Base-by-base conservation (phyloP, 345 rosid species). In the Euphorbia lathyris region DNA sequence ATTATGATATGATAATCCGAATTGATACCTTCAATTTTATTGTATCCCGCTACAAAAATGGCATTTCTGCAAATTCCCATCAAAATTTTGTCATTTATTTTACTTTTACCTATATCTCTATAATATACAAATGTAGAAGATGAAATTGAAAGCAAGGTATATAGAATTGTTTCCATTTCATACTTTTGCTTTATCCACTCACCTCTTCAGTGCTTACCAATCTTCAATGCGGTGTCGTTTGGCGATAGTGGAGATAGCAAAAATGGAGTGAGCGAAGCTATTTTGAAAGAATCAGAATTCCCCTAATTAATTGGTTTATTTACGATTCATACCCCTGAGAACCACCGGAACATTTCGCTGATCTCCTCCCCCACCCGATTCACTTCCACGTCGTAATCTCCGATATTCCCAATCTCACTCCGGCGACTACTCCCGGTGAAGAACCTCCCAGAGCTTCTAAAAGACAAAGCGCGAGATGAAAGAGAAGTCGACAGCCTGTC, bases 271-370 rank as follows among this genome's bases (percentile, higher is more conserved):
- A 22, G n/a, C 34, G 30, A 48, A 26, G 12, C 8, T 59, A 34
- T 12, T 5, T 13, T 34, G 22, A 11, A 14, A 6, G 42, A 38
- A 42, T 27, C 62, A 16, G 4, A 40, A 27, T 25, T 38, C 19
- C 61, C 63, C 38, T 26, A 14, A 17, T 9, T 23, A 30, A 3
- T 7, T 32, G 16, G 17, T 13, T 2, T 73, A 23, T 73, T 73
- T 70, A 65, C 56, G 20, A 26, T 5, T 87, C 77, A 93, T 75
- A 87, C 83, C 68, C 91, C 97, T 19, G 98, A 93, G 40, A 88
- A 76, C 97, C 98, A 93, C 50, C 97, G 88, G 74, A 93, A 93
- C 62, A 89, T 68, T 67, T 93, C 99, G 69, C 90, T 90, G 52
- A 92, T 92, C 76, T 95, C 99, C 74, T 92, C 99, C 7, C 98